Evolutionary conservation across 2,329 filamentous ascomycete species (phyloP).

Genomic region (Penicillium fuscoglaucum): DNA sequence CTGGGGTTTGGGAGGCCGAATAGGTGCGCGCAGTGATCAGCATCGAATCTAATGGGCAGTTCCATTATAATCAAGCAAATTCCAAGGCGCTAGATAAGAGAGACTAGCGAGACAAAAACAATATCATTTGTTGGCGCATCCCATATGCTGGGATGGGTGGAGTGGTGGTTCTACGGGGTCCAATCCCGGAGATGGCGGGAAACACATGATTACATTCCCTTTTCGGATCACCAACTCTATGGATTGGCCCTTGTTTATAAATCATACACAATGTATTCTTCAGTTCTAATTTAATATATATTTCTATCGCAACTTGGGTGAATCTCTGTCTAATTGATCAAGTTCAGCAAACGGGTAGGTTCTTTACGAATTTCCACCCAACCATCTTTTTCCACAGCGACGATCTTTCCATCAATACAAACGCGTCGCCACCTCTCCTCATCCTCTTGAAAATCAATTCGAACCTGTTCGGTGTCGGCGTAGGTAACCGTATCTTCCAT

Average conservation of each 20-base stretch:
- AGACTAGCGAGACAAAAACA: not conserved
- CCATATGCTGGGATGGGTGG: not conserved
- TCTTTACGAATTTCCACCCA: slow-evolving; percentile 62
- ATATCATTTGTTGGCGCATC: not conserved
- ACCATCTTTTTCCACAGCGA: slow-evolving; percentile 69
- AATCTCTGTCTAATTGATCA: slow-evolving; percentile 9
- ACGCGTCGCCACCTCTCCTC: slow-evolving; percentile 71
- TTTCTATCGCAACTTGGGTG: not conserved
- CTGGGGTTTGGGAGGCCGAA: slow-evolving; percentile 41
- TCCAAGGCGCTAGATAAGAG: not conserved
- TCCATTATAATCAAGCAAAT: slow-evolving; percentile 21
- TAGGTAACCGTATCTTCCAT: slow-evolving; percentile 64
- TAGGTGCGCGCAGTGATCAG: slow-evolving; percentile 47
- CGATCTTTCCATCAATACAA: slow-evolving; percentile 89
- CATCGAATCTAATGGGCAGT: slow-evolving; percentile 36
- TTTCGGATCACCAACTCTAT: not conserved
- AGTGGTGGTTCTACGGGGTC: not conserved
- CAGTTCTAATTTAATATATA: not conserved
- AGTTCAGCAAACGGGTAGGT: slow-evolving; percentile 22
- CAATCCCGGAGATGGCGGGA: slow-evolving; percentile 5
- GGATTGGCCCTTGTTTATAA: not conserved
- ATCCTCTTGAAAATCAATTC: slow-evolving; percentile 65
- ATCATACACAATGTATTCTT: not conserved
- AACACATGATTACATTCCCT: slow-evolving; percentile 6
- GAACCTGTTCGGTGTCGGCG: slow-evolving; percentile 65